Base-by-base conservation (phyloP, 1,139 yeast genomes). In the Yamadazyma trypodendri region DNA sequence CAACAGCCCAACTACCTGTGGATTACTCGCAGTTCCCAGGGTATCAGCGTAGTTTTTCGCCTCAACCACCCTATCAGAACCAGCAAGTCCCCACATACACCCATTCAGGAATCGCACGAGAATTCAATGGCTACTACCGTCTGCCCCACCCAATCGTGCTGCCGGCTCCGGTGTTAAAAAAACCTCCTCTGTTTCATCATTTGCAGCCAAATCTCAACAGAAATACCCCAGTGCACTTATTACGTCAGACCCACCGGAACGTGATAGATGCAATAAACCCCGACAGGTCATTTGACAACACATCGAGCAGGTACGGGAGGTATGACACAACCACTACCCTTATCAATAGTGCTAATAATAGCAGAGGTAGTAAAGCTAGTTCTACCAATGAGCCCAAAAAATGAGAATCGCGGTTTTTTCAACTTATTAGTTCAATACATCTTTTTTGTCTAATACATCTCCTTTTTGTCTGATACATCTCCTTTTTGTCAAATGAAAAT, bases 231-330 rank as follows among this genome's bases (percentile, higher is more conserved):
- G 37, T 52, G 2, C 44, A 49, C 14, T 52, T 48, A 32, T 45
- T 61, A 27, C 47, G 50, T 15, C 50, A 52, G 20, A 50, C 56
- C 2, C 66, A 62, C 33, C 43, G 45, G 7, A 48, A 50, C 6
- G 36, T 62, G 12, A 37, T 62, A 36, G 57, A 53, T 14, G 39
- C 50, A 16, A 45, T 60, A 5, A 54, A 50, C 15, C 51, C 54
- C 32, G 49, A 55, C 23, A 42, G 48, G 10, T 27, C 50, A 2
- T 28, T 40, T 28, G 44, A 37, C 15, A 32, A 24, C 6, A 30
- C 34, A 9, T 28, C 54, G 5, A 59, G 57, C 32, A 47, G 67
- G 28, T 63, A 61, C 35, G 68, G 68, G 1, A 46, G 44, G 35
- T 56, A 51, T 24, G 54, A 58, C 17, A 64, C 63, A 13, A 50